Conservation (phyloP, 768 basidiomycete genomes). For the Leccinum truebloodii region DNA sequence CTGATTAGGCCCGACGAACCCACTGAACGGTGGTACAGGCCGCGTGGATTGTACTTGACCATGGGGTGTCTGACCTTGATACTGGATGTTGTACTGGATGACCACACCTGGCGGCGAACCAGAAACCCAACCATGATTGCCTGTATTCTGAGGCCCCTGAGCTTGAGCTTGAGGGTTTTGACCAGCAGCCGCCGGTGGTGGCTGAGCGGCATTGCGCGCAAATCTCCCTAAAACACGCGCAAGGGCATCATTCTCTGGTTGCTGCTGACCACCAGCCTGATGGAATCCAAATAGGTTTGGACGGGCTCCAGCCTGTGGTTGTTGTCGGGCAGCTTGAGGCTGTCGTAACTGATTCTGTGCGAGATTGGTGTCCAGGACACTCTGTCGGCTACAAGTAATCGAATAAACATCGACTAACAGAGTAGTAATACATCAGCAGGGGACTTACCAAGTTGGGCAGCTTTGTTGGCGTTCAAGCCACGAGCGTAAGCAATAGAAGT, state of each 20-base stretch:
- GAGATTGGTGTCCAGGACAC: slow-evolving; percentile 59
- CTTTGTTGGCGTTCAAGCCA: slow-evolving; percentile 99
- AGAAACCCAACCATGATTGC: slow-evolving; percentile 37
- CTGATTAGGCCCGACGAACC: slow-evolving; percentile 64
- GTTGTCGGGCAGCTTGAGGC: slow-evolving; percentile 25
- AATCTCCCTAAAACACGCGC: slow-evolving; percentile 48
- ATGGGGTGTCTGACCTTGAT: slow-evolving; percentile 44
- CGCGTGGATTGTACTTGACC: slow-evolving; percentile 33
- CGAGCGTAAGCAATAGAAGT: slow-evolving; percentile 94
- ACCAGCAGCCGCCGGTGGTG: slow-evolving; percentile 34
- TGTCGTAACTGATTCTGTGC: slow-evolving; percentile 35
- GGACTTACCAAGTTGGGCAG: slow-evolving; percentile 92
- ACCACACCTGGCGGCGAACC: slow-evolving; percentile 48
- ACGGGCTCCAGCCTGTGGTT: slow-evolving; percentile 33
- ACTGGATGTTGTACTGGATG: slow-evolving; percentile 66
- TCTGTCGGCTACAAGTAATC: slow-evolving; percentile 57
- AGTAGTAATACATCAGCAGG: slow-evolving; percentile 2
- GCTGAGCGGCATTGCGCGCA: slow-evolving; percentile 53
- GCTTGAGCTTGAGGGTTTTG: slow-evolving; percentile 32
- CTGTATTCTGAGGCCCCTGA: slow-evolving; percentile 29
- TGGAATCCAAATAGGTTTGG: slow-evolving; percentile 32
- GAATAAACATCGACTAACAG: slow-evolving; percentile 3
- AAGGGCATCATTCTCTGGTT: slow-evolving; percentile 39
- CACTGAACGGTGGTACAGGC: slow-evolving; percentile 55
- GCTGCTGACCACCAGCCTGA: slow-evolving; percentile 34